Base-by-base conservation (phyloP, 2,329 filamentous ascomycete genomes). In the Tolypocladium guangdongense region DNA sequence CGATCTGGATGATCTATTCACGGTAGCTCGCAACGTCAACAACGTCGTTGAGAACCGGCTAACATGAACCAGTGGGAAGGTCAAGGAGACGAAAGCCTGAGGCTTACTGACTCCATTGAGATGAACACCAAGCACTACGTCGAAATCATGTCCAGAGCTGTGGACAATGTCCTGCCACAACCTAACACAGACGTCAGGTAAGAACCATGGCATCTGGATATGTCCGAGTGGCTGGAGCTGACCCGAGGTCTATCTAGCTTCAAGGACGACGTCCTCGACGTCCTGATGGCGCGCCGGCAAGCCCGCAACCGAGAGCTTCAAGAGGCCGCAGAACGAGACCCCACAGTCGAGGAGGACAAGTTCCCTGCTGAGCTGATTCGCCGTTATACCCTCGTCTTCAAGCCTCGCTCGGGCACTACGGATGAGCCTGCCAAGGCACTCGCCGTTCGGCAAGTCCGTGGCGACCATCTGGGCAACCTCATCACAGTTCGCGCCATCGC, bases 221-320 rank as follows among this genome's bases (percentile, higher is more conserved):
- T 14, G n/a, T 7, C 22, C 14, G 3, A n/a, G 3, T 3, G 32
- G 2, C 3, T n/a, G 20, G 20, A 41, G 20, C 52, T 54, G 36
- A 38, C 48, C 38, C 45, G 5, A 27, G 43, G 38, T 12, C n/a
- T 24, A 35, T 60, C 5, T 47, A 90, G 86, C 60, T 97, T 96
- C 78, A 97, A 97, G 70, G 91, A 96, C 65, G 93, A 99, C 70
- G 91, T 97, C 11, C 79, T 99, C 45, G 93, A 99, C 71, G 89
- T 99, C 33, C 86, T 99, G 64, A 95, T 96, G 87, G 88, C 90
- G 41, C 89, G 95, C 66, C 86, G 93, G 62, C 84, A 88, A 62
- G 86, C 85, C 63, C 84, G 90, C 61, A 97, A 99, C 68, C 87
- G 89, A 59, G 84, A 86, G 45, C 78, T 95, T 57, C 73, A 78